phyloP scores from a whole-genome alignment of 768 basidiomycete genomes.

The Pleurotus sapidus region DNA sequence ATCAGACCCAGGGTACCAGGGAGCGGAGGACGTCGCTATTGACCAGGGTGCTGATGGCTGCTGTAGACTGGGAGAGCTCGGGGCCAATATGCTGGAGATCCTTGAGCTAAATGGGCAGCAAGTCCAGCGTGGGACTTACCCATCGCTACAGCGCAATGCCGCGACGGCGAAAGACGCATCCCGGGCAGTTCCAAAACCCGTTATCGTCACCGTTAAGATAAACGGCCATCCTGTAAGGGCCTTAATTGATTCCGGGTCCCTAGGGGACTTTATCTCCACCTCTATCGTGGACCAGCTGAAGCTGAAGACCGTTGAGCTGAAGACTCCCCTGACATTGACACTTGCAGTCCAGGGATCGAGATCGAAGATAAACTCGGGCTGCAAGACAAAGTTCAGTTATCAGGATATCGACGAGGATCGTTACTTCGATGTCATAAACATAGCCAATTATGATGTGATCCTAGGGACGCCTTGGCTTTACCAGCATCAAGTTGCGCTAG shows the following conservation, averaged over 20 bases:
- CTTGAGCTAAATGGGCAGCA: background rate
- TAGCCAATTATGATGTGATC: constrained; percentile 35
- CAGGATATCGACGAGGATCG: constrained; percentile 25
- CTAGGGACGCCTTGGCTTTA: constrained; percentile 32
- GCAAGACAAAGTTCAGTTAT: constrained; percentile 23
- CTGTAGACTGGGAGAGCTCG: background rate
- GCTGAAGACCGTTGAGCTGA: constrained; percentile 19
- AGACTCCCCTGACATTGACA: constrained; percentile 29
- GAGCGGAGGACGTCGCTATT: background rate
- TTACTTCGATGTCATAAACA: constrained; percentile 34
- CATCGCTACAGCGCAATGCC: constrained; percentile 9
- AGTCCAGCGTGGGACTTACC: background rate
- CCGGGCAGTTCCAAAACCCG: constrained; percentile 21
- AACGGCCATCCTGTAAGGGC: constrained; percentile 28
- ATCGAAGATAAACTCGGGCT: constrained; percentile 28
- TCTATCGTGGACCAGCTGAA: constrained; percentile 31
- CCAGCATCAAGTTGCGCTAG: constrained; percentile 25
- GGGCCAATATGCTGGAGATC: background rate
- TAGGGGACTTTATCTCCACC: constrained; percentile 35
- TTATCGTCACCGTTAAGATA: constrained; percentile 25
- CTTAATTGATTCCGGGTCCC: constrained; percentile 34
- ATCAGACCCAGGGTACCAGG: background rate
- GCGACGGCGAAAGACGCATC: constrained; percentile 8
- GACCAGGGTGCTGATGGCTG: too few relatives aligned
- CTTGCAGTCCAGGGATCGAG: constrained; percentile 37